phyloP scores from a whole-genome alignment of 2,329 filamentous ascomycete species.

The Orbilia oligospora region DNA sequence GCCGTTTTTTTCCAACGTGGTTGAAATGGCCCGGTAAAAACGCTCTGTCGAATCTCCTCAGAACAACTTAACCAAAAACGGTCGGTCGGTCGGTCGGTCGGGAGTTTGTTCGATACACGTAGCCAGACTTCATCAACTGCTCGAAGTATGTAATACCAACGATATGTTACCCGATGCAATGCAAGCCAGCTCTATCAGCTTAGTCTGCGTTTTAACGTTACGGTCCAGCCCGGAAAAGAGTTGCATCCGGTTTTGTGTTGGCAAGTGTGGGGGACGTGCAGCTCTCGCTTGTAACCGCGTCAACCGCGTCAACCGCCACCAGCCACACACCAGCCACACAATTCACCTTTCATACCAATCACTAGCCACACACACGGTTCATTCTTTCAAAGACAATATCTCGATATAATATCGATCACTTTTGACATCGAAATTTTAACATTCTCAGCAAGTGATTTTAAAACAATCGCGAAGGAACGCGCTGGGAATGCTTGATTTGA shows the following conservation, averaged over 20 bases:
- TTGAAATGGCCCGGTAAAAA: no score
- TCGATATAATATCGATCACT: background rate
- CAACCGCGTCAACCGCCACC: slow-evolving; percentile 39
- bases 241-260: slow-evolving; percentile 43
- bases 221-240: background rate
- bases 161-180: no score
- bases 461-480: slow-evolving; percentile 5
- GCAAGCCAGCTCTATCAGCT: no score
- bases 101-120: no score
- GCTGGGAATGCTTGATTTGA: background rate
- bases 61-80: background rate
- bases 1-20: background rate
- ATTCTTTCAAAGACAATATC: no score
- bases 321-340: slow-evolving; percentile 1
- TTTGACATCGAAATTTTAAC: background rate
- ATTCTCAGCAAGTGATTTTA: no score
- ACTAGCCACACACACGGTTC: background rate
- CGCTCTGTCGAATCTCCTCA: background rate
- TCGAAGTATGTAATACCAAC: no score
- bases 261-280: slow-evolving; percentile 52
- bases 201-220: background rate
- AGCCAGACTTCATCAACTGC: no score
- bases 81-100: no score
- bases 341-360: background rate
- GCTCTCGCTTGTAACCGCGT: slow-evolving; percentile 42